phyloP scores from a whole-genome alignment of 2,329 filamentous ascomycete species.

The Botrytis paeoniae region DNA sequence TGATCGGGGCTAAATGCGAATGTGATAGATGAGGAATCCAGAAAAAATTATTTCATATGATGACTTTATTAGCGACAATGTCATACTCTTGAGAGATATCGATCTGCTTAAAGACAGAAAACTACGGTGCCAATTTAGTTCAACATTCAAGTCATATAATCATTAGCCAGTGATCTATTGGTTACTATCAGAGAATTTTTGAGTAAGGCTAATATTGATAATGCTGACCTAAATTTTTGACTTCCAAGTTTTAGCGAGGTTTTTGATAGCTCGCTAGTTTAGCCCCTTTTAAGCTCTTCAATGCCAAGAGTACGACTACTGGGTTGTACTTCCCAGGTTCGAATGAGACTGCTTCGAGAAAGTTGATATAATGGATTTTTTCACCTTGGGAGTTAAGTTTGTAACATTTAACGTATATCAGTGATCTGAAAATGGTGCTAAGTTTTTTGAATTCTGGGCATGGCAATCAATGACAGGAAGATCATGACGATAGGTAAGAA shows the following conservation, averaged over 20 bases:
- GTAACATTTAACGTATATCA: not conserved
- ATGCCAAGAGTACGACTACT: not conserved
- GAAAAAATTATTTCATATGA: no score
- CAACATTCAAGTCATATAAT: rapidly evolving
- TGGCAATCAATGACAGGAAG: not conserved
- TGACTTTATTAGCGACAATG: not conserved
- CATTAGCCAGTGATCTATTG: rapidly evolving
- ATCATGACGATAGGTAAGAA: not conserved
- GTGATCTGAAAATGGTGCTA: not conserved
- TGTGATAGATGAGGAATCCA: no score
- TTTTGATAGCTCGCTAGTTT: not conserved
- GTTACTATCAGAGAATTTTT: not conserved
- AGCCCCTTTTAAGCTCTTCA: not conserved
- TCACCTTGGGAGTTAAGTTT: rapidly evolving
- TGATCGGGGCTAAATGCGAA: no score
- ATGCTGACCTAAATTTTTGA: not conserved
- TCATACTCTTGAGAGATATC: not conserved
- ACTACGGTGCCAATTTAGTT: not conserved
- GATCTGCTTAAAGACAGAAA: not conserved
- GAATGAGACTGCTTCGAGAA: not conserved
- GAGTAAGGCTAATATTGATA: not conserved
- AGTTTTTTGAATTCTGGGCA: not conserved
- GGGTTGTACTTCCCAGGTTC: not conserved
- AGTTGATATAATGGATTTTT: rapidly evolving
- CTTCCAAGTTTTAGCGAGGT: not conserved